Base-by-base conservation (phyloP, 805 yeast genomes). In the Blastobotrys americana region DNA sequence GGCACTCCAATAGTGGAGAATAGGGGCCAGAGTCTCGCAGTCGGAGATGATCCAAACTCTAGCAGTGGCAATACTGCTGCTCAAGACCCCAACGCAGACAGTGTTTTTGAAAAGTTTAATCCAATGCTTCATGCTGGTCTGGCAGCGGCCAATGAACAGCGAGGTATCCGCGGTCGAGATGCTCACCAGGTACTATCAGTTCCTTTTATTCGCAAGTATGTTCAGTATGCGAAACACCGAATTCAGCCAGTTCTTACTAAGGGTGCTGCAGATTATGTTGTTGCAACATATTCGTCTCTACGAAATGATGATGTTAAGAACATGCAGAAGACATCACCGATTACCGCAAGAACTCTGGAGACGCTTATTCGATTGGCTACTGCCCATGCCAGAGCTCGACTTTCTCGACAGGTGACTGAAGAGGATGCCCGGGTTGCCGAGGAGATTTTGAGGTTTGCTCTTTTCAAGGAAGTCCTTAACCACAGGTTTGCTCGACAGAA, bases 291-390 rank as follows among this genome's bases (percentile, higher is more conserved):
- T 61, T 70, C 95, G 2, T 78, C 80, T 9, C 71, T 93, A 52
- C 77, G 98, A 69, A 89, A 88, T 61, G 82, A 80, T 57, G 84
- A 80, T 53, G 46, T 66, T 19, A 55, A 55, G 3, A 59, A 55
- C 31, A 65, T 66, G 39, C 66, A 62, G 49, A 59, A 72, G 33
- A 89, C 96, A 0, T 82, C 96, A 1, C 97, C 98, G 31, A 85
- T 90, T 53, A 90, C 98, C 1, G 95, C 97, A n/a, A 84, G 98
- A 79, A 93, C 97, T 3, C 71, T 90, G 55, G 98, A 90, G 66
- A 90, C 98, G 0, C 71, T 90, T 53, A 90, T 90, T 63, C 95
- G 98, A 72, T 70, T 90, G 48, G 73, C 97, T 0, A 85, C 97
- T 1, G 97, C 98, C 0, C 97, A 93, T 65, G 97, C 97, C 8